Evolutionary conservation across 2,329 filamentous ascomycete species (phyloP).

Genomic region (Ceratocystis colombiana): DNA sequence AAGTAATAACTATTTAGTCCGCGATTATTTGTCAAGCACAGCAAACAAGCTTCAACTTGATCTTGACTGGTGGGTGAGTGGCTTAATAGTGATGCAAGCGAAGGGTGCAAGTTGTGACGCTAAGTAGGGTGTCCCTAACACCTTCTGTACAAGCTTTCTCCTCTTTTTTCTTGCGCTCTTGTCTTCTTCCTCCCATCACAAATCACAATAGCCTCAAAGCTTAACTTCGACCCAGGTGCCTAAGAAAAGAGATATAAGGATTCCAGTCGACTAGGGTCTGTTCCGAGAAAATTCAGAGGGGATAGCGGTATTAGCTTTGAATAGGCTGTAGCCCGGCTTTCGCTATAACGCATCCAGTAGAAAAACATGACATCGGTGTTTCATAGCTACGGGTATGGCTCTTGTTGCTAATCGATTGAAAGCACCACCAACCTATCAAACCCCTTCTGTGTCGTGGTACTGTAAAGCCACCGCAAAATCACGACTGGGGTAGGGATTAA

Average conservation of each 20-base stretch:
- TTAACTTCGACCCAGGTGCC: background rate
- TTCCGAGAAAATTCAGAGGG: background rate
- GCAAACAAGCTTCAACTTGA: too few relatives aligned
- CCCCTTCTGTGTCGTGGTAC: too few relatives aligned
- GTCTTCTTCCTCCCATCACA: background rate
- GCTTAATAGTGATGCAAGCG: too few relatives aligned
- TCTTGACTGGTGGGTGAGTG: too few relatives aligned
- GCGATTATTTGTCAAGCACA: too few relatives aligned
- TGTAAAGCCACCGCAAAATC: too few relatives aligned
- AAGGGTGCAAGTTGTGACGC: background rate
- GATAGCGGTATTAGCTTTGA: background rate
- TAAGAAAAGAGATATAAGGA: background rate
- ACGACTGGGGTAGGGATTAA: too few relatives aligned
- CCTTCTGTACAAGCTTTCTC: background rate
- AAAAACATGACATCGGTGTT: background rate
- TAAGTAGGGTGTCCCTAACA: background rate
- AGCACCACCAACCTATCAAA: too few relatives aligned
- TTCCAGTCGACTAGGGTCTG: background rate
- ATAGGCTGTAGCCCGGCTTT: background rate
- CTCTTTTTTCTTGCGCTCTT: background rate
- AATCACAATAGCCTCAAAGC: constrained; percentile 9
- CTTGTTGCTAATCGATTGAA: background rate
- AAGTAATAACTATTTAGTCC: too few relatives aligned
- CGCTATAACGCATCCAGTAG: background rate
- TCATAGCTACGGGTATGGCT: background rate